These are phyloP conservation scores for Cymbopogon flexuosus DNA, from an alignment of 202 grass and related monocot species.

Conservation along the genomic window DNA sequence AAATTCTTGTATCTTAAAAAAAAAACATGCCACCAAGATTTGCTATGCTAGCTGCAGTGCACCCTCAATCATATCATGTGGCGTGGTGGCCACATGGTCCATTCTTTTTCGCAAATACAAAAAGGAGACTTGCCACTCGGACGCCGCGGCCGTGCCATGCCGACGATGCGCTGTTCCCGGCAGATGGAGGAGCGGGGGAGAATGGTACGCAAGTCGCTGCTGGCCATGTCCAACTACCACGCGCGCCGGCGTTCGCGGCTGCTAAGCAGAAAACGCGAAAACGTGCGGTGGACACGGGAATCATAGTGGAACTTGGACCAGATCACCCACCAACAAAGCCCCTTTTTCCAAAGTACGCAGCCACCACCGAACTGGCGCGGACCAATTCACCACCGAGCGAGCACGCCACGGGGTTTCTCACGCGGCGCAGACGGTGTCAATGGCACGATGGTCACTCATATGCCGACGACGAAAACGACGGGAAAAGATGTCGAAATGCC, in stretches of 20 bases:
- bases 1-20: not conserved
- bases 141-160: not conserved
- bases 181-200: not conserved
- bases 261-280: not conserved
- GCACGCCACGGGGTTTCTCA: too few relatives aligned
- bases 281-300: not conserved
- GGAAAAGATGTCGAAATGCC: not conserved
- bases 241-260: not conserved
- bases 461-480: not conserved
- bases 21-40: too few relatives aligned
- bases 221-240: not conserved
- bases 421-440: not conserved
- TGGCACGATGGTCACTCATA: not conserved
- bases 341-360: not conserved
- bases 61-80: not conserved
- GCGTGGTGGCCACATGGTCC: not conserved
- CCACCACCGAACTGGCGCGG: not conserved
- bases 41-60: not conserved
- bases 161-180: not conserved
- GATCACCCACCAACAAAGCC: not conserved
- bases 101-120: not conserved
- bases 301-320: not conserved
- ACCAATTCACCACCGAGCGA: not conserved
- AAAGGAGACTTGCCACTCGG: not conserved
- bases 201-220: not conserved